Evolutionary conservation across 2,329 filamentous ascomycete species (phyloP).

Genomic region (Aquanectria penicillioides): DNA sequence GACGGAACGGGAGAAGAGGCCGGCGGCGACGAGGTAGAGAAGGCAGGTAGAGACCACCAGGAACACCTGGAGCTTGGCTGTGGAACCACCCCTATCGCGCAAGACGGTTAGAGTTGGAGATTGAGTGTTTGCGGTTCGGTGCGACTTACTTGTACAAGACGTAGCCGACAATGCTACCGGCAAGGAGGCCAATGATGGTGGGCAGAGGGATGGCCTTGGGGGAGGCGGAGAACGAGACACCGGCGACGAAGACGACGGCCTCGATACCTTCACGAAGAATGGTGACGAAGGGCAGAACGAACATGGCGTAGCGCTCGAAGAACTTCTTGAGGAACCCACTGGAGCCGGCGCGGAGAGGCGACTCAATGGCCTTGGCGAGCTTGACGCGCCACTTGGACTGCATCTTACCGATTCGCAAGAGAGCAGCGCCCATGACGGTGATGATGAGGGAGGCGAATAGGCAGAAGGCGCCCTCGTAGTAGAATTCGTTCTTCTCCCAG

Average conservation of each 20-base stretch:
- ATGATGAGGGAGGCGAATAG: conserved; percentile 83
- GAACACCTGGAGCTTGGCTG: conserved; percentile 71
- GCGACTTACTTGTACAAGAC: conserved; percentile 77
- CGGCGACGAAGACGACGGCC: conserved; percentile 86
- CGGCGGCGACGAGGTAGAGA: conserved; percentile 84
- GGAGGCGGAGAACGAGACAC: conserved; percentile 80
- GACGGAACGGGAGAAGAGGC: conserved; percentile 80
- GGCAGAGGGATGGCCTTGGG: conserved; percentile 82
- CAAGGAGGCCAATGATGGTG: conserved; percentile 75
- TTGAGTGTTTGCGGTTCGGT: neutral
- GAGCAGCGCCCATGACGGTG: conserved; percentile 80
- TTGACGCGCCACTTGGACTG: conserved; percentile 90
- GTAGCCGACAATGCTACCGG: conserved; percentile 75
- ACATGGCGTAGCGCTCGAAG: conserved; percentile 85
- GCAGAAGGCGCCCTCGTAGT: conserved; percentile 84
- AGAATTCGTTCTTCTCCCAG: conserved; percentile 75
- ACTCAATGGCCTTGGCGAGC: conserved; percentile 75
- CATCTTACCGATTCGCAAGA: conserved; percentile 84
- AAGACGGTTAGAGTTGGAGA: neutral
- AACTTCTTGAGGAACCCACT: conserved; percentile 66
- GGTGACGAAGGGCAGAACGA: conserved; percentile 85
- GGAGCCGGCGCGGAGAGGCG: conserved; percentile 54
- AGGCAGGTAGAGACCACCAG: conserved; percentile 85
- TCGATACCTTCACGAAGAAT: conserved; percentile 89
- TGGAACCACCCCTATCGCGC: conserved; percentile 52